A percentile compares a stretch with the other conserved stretches of the same genome.
Evolutionary conservation across 345 rosid genomes (phyloP).

Genomic region (Cardamine resedifolia): DNA sequence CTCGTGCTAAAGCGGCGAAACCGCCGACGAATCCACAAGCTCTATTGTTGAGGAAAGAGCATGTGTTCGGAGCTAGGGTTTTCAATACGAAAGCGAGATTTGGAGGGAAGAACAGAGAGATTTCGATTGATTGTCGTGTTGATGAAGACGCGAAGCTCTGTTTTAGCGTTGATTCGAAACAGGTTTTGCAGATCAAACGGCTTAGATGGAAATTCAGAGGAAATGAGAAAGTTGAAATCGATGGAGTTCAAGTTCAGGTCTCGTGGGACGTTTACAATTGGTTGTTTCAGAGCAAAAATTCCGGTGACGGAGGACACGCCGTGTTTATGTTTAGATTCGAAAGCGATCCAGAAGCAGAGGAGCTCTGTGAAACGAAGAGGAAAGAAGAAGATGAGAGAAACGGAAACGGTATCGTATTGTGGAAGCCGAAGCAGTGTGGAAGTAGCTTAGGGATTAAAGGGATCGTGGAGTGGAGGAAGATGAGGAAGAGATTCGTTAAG

Average conservation of each 20-base stretch:
- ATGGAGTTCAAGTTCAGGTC: slow-evolving; percentile 67
- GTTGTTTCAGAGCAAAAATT: slow-evolving; percentile 55
- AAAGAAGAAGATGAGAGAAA: slow-evolving; percentile 25
- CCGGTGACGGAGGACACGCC: slow-evolving; percentile 47
- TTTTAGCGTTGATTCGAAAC: slow-evolving; percentile 55
- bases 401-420: slow-evolving; percentile 33
- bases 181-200: slow-evolving; percentile 67
- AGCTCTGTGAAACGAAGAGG: slow-evolving; percentile 5
- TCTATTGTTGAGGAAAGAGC: slow-evolving; percentile 75
- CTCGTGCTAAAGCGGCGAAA: slow-evolving; percentile 49
- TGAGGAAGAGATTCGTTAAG: slow-evolving; percentile 67
- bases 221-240: slow-evolving; percentile 72
- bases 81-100: slow-evolving; percentile 64
- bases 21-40: slow-evolving; percentile 43
- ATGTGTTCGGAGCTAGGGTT: slow-evolving; percentile 63
- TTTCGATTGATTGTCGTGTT: slow-evolving; percentile 63
- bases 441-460: slow-evolving; percentile 53
- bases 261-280: slow-evolving; percentile 98
- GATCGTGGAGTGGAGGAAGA: slow-evolving; percentile 67
- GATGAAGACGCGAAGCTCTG: slow-evolving; percentile 63
- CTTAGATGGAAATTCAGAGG: slow-evolving; percentile 95
- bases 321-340: slow-evolving; percentile 92
- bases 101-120: slow-evolving; percentile 71
- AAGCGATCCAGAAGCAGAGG: slow-evolving; percentile 35
- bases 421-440: slow-evolving; percentile 46